Base-by-base conservation (phyloP, 2,329 filamentous ascomycete genomes). In the Blastomyces gilchristii region DNA sequence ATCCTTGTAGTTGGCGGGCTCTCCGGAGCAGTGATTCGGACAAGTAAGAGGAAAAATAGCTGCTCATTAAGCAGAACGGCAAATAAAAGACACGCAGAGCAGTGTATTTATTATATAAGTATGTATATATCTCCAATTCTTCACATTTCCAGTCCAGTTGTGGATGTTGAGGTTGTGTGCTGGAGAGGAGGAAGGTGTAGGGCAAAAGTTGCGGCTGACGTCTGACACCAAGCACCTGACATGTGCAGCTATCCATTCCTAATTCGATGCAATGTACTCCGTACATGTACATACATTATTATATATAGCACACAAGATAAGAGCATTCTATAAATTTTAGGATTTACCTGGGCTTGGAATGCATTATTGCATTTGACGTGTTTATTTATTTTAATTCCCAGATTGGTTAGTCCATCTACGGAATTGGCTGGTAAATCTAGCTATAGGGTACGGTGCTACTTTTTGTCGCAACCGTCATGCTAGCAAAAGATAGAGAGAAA, bases 11-110 rank as follows among this genome's bases (percentile, higher is more conserved):
- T 64, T 73, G 76, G 65, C 74, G 73, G 66, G 76, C 74, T 71
- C 75, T 74, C 66, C 76, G 76, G 66, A 78, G 69, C 66, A 77
- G 74, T 58, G 76, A 73, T 68, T 79, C 77, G 64, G 76, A 74
- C 58, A 80, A 69, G 63, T 77, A 73, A 50, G 77, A 78, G 39
- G 72, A 72, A 60, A 79, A 71, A 59, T 76, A 76, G 68, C 74
- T 73, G 70, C 73, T 79, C 78, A 80, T 80, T 73, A 69, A 65
- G 63, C 47, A 59, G 65, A 65, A 7, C 8, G 31, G 14, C 25
- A 49, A 9, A 18, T 25, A 49, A 12, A 16, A 22, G 7, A 14
- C 45, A 59, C 28, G n/a, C 43, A 50, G 25, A 34, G 58, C 25
- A 16, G 58, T 47, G 34, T 22, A 22, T 37, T 37, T n/a, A 56